Base-by-base conservation (phyloP, 2,329 filamentous ascomycete species). In the Podosphaera leucotricha region DNA sequence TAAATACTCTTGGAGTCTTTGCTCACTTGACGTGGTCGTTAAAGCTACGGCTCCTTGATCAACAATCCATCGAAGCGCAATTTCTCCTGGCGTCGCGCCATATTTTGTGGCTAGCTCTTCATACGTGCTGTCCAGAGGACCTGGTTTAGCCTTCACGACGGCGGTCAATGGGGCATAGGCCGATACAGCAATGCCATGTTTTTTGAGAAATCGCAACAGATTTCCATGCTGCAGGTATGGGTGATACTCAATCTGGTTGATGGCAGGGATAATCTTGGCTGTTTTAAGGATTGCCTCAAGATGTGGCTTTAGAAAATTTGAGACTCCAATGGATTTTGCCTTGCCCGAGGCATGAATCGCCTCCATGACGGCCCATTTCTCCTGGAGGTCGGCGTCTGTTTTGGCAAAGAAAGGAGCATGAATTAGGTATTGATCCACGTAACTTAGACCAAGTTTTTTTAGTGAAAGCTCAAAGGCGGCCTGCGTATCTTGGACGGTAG, bases 211-310 rank as follows among this genome's bases (percentile, higher is more conserved):
- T 15, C 63, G 59, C 26, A 80, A 44, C 11, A 80, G 62, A 21
- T 66, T 63, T 5, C 64, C 65, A 56, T 79, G 77, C 60, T 80
- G 77, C 43, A 80, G 64, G 57, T 83, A 82, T 0, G 81, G 80
- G 60, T 90, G 79, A 55, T 72, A 76, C 63, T 87, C 81, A 55
- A 87, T 80, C 66, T 90, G 81, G 63, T 87, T 86, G 48, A 80
- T 70, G 6, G 71, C 75, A 0, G 82, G 82, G 2, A 64, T 57
- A 47, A 79, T 58, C 52, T 67, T 70, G 43, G 75, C 75, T 4
- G 73, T 72, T 56, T 67, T 57, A 2, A 77, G 62, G 37, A 77
- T 56, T 2, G 61, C 54, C 56, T 77, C 68, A 18, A 79, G 59
- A 50, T 79, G 63, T 38, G 61, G 55, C 52, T 66, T 61, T 26